Base-by-base conservation (phyloP, 768 basidiomycete genomes). In the Pilatotrama ljubarskyi region DNA sequence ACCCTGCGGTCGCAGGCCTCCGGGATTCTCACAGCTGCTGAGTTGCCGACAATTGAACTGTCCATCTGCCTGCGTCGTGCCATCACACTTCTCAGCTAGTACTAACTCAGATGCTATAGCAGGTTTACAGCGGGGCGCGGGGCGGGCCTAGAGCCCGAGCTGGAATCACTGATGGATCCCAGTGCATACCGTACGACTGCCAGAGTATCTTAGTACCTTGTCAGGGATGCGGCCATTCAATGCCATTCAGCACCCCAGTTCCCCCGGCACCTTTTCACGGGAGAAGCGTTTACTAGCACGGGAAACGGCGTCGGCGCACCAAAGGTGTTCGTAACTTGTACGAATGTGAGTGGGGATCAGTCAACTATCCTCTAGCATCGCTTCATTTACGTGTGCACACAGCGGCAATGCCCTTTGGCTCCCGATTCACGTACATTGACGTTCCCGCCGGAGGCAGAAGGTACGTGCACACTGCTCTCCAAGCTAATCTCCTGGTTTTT, bases 351-450 rank as follows among this genome's bases (percentile, higher is more conserved):
- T 22, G 18, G 32, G 1, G 36, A 17, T 49, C 55, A 56, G 38
- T 38, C 38, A 32, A 15, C 8, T 36, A 15, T 48, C 46, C 46
- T 22, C 7, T 18, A 24, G 29, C 37, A 17, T 17, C 36, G 14
- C 17, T 2, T 18, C 22, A 14, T 26, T 57, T 57, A 57, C 55
- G 55, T 57, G 47, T 36, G n/a, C 35, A 10, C 18, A n/a, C 50
- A 51, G 50, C 36, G 10, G 15, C 6, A 41, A 41, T 26, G 26
- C 24, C 38, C 38, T 57, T 32, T 41, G 36, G 26, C 55, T 57
- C 47, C 55, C 55, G 55, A 32, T 49, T 57, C 55, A 57, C 55
- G 55, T 57, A 57, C 55, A 35, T 41, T 10, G 47, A 25, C 55
- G 55, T 55, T 15, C 32, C 20, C 32, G 48, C 35, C 13, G 35